A percentile compares a stretch with the other conserved stretches of the same genome.
Conservation (phyloP, 768 basidiomycete genomes). For the Tulasnella calospora region DNA sequence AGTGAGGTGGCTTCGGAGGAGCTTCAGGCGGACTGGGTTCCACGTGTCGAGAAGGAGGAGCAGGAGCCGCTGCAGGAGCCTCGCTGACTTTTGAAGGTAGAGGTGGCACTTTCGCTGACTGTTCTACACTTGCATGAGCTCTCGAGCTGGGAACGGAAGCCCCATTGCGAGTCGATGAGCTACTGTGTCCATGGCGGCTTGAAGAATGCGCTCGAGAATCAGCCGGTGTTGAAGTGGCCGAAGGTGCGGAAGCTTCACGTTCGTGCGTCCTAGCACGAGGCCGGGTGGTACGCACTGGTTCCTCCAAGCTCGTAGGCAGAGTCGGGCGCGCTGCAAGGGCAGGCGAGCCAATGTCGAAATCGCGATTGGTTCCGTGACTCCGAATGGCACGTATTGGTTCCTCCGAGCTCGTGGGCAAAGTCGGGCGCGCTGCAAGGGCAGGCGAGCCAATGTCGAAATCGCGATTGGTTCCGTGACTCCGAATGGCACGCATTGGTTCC, state of each 20-base stretch:
- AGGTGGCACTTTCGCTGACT: background rate
- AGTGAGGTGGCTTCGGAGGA: background rate
- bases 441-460: background rate
- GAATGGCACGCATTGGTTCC: background rate
- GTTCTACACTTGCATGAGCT: background rate
- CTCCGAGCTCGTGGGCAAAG: constrained; percentile 3
- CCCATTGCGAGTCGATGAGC: background rate
- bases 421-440: background rate
- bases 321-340: background rate
- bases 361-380: background rate
- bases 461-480: background rate
- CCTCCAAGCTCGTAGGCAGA: background rate
- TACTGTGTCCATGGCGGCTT: background rate
- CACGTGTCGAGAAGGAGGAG: background rate
- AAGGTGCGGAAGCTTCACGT: background rate
- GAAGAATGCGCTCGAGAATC: background rate
- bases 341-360: background rate
- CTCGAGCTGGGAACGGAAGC: background rate
- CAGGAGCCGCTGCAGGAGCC: background rate
- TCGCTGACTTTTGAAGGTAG: background rate
- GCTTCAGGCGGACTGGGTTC: background rate
- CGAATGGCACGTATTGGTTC: background rate
- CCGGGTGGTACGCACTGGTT: background rate
- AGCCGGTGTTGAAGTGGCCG: background rate
- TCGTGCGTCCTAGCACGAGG: constrained; percentile 1